Base-by-base conservation (phyloP, 805 yeast species). In the fission yeast (Schizosaccharomyces pombe) region DNA sequence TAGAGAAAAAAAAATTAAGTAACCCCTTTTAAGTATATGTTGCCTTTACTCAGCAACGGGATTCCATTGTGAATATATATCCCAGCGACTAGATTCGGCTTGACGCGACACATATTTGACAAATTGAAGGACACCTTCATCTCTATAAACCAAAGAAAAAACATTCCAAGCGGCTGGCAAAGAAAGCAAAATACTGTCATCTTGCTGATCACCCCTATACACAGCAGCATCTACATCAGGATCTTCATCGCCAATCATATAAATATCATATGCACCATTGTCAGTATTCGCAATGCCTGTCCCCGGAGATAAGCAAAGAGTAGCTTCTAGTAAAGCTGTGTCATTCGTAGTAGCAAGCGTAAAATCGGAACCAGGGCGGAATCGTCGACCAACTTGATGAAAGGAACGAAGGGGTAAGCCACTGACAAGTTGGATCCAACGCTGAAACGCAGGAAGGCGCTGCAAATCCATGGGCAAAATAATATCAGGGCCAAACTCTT, bases 31-130 rank as follows among this genome's bases (percentile, higher is more conserved):
- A 16, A 37, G n/a, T 19, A 16, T 37, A 32, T 32, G 8, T 9
- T 12, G 11, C 19, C 47, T 43, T 43, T 43, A 43, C 49, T 43
- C 49, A 26, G 28, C 16, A 14, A 26, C 26, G 26, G 49, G 49
- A 24, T 43, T 43, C 49, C 49, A 43, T 24, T 43, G 49, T 9
- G 81, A 77, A 33, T 73, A 72, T 43, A 91, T 70, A 63, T 91
- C 99, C 95, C 95, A 91, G 63, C 98, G 73, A 43, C 91, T 79
- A 1, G 96, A 94, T 57, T 79, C 78, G 4, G 97, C 95, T 58
- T 77, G 77, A 65, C 76, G 77, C 62, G 95, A 83, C 19, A 89
- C 89, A 61, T 91, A 91, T 65, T 91, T 91, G 60, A 91, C 79
- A 66, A 91, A 91, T 65, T 87, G 82, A 67, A 93, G 70, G n/a